A percentile compares a stretch with the other conserved stretches of the same genome.
Conservation (phyloP, 257 asterid genomes). For the Henckelia pumila region DNA sequence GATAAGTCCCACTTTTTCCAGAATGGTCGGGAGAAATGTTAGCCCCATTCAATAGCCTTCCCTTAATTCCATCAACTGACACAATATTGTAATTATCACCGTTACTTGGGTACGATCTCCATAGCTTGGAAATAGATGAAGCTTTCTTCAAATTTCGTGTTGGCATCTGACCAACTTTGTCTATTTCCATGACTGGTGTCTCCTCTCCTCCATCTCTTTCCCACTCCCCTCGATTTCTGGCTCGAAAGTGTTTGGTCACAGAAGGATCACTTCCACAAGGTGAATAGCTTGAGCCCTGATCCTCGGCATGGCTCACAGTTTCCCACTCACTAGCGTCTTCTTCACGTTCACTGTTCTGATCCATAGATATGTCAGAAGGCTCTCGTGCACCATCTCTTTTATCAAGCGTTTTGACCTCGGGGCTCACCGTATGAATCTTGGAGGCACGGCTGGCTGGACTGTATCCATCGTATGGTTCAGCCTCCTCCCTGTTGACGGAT, state of each 20-base stretch:
- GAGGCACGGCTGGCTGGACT: conserved; percentile 47
- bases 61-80: conserved; percentile 42
- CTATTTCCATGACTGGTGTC: conserved; percentile 31
- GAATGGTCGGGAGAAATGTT: conserved; percentile 48
- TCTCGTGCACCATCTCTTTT: conserved; percentile 24
- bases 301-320: conserved; percentile 58
- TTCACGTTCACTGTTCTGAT: conserved; percentile 44
- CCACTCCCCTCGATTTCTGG: conserved; percentile 33
- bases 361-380: conserved; percentile 34
- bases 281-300: conserved; percentile 51
- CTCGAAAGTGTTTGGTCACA: conserved; percentile 26
- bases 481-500: conserved; percentile 41
- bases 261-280: conserved; percentile 48
- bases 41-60: conserved; percentile 44
- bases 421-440: conserved; percentile 36
- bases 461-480: conserved; percentile 33
- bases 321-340: conserved; percentile 67
- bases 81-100: conserved; percentile 41
- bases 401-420: conserved; percentile 30
- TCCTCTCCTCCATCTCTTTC: conserved; percentile 32
- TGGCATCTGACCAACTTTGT: conserved; percentile 30
- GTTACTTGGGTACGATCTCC: conserved; percentile 40
- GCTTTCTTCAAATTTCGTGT: conserved; percentile 34
- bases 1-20: conserved; percentile 46
- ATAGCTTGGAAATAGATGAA: conserved; percentile 34